A percentile compares a stretch with the other conserved stretches of the same genome.
These are phyloP conservation scores for Xanthoceras sorbifolium DNA, from an alignment of 345 rosid species.

Conservation along the genomic window DNA sequence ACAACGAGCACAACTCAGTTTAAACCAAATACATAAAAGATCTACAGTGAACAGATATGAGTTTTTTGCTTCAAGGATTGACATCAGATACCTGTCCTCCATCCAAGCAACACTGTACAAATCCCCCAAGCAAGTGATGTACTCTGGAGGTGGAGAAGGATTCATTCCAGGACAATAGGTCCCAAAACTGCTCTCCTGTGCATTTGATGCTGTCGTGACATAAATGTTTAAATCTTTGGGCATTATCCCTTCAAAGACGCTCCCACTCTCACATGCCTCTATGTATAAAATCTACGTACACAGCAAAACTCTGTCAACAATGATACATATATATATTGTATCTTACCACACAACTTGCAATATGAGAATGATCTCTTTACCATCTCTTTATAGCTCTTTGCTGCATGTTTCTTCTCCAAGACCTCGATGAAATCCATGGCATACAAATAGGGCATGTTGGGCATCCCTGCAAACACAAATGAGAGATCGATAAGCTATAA, in stretches of 20 bases:
- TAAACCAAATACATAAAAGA: neutral
- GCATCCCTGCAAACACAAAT: slow-evolving; percentile 66
- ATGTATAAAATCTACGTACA: slow-evolving; percentile 63
- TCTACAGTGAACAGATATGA: neutral
- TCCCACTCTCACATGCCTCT: slow-evolving; percentile 98
- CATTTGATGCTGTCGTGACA: slow-evolving; percentile 92
- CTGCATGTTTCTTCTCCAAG: slow-evolving; percentile 80
- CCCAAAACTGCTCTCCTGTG: slow-evolving; percentile 88
- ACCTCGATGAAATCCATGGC: slow-evolving; percentile 83
- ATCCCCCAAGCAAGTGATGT: slow-evolving; percentile 87
- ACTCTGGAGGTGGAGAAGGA: slow-evolving; percentile 80
- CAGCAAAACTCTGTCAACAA: slow-evolving; percentile 10
- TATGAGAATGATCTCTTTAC: slow-evolving; percentile 31
- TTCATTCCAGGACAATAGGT: slow-evolving; percentile 92
- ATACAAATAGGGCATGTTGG: slow-evolving; percentile 71
- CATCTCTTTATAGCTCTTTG: slow-evolving; percentile 76
- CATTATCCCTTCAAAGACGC: slow-evolving; percentile 88
- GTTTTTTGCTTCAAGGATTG: neutral
- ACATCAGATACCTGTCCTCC: slow-evolving; percentile 73
- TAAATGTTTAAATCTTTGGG: slow-evolving; percentile 71
- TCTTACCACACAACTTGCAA: neutral
- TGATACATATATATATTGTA: neutral
- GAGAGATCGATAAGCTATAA: neutral
- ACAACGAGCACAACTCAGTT: neutral
- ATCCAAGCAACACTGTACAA: slow-evolving; percentile 93